These are phyloP conservation scores for Aspergillus sp. DNA, from an alignment of 2,329 filamentous ascomycete genomes.

Conservation along the genomic window DNA sequence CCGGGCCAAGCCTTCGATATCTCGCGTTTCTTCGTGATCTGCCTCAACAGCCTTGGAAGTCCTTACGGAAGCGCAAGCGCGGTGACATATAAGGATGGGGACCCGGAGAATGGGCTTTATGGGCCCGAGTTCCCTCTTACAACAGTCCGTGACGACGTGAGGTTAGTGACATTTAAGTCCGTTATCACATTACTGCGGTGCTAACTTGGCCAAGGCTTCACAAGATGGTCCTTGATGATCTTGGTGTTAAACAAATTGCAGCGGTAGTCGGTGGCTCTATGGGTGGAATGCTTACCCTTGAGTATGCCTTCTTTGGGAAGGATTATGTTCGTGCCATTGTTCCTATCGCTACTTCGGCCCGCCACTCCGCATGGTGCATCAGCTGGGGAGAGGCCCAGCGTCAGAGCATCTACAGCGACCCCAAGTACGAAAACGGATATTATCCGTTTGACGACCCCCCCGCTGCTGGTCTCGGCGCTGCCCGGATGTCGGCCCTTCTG, in stretches of 20 bases:
- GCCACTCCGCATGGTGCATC: constrained; percentile 60
- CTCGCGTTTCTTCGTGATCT: constrained; percentile 55
- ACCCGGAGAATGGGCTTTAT: constrained; percentile 72
- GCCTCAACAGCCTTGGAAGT: constrained; percentile 55
- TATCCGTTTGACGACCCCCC: constrained; percentile 87
- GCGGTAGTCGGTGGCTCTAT: constrained; percentile 58
- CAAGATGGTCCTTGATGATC: constrained; percentile 54
- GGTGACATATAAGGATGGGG: constrained; percentile 78
- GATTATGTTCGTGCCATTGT: constrained; percentile 56
- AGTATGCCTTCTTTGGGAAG: constrained; percentile 70
- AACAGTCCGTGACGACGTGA: constrained; percentile 92
- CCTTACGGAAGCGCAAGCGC: constrained; percentile 57
- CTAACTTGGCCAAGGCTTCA: constrained; percentile 45
- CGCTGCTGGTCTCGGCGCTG: constrained; percentile 80
- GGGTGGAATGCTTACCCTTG: constrained; percentile 59
- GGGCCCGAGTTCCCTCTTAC: constrained; percentile 96
- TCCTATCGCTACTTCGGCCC: constrained; percentile 56
- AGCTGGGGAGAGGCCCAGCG: constrained; percentile 60
- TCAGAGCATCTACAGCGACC: constrained; percentile 86
- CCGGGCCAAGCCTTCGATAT: constrained; percentile 55
- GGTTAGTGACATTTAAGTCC: constrained; percentile 55
- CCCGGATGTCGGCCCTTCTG: constrained; percentile 92
- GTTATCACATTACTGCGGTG: neutral
- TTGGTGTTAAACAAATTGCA: constrained; percentile 55
- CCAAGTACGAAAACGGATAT: constrained; percentile 97